A percentile compares a stretch with the other conserved stretches of the same genome.
phyloP scores from a whole-genome alignment of 345 rosid genomes.

The Combretum micranthum region DNA sequence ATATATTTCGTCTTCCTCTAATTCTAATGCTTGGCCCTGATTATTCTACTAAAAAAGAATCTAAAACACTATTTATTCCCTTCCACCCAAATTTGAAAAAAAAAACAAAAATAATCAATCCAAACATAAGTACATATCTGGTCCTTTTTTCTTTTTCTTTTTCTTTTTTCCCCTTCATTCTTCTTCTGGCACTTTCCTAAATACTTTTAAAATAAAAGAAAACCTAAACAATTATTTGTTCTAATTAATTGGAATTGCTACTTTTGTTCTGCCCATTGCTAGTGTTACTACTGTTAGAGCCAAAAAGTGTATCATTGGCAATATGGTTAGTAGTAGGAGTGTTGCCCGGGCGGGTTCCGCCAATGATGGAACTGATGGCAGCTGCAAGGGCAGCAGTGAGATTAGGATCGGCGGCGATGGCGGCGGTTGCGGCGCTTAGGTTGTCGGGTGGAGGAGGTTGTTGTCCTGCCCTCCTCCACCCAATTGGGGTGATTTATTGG shows the following conservation, averaged over 20 bases:
- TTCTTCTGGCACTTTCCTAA: neutral
- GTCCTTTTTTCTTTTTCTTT: no score
- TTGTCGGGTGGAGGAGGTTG: no score
- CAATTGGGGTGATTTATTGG: slow-evolving; percentile 17
- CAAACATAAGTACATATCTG: no score
- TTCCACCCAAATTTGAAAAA: neutral
- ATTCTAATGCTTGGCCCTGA: slow-evolving; percentile 4
- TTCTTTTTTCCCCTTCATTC: no score
- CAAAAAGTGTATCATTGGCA: neutral
- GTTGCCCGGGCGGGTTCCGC: slow-evolving; percentile 24
- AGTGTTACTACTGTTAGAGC: slow-evolving; percentile 17
- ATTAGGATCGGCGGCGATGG: slow-evolving; percentile 52
- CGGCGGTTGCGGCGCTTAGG: slow-evolving; percentile 13
- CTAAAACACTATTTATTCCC: neutral
- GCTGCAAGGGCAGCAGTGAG: slow-evolving; percentile 69
- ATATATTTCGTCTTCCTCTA: slow-evolving; percentile 7
- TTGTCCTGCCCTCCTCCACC: slow-evolving; percentile 8
- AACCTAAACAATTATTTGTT: slow-evolving; percentile 14
- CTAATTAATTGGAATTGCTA: slow-evolving; percentile 22
- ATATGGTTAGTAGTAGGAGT: slow-evolving; percentile 19
- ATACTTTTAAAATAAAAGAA: neutral
- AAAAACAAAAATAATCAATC: neutral
- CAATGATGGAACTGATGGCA: slow-evolving; percentile 52
- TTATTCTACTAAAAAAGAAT: slow-evolving; percentile 24
- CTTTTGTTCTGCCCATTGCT: slow-evolving; percentile 12